Evolutionary conservation across 208 protist species (phyloP), one percentile per base, ranked within the genome.

Genomic region (Trypanosomatidae sp.): DNA sequence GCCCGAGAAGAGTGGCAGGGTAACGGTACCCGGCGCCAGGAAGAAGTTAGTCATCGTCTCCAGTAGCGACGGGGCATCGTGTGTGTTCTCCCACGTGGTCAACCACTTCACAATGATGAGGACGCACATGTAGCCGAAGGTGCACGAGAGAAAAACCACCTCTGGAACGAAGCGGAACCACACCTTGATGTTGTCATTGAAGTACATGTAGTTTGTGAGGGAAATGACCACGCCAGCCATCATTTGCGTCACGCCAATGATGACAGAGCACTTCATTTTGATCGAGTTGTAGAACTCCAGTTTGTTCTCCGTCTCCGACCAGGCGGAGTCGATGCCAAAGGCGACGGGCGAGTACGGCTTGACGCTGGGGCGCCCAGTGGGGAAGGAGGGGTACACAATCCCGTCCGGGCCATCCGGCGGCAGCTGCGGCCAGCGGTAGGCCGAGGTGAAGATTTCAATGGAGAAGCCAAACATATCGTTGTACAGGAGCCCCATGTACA

Each of bases 181-280:
- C 49, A 99, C 81, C 67, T 97, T 86, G 17, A 92, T 50, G 50
- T 73, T 87, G 68, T 98, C 83, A 9, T 89, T 77, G 59, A 95
- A 98, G 77, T 99, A 92, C 39, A 98, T 74, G 75, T 89, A 70
- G 86, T 99, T 99, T 68, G 93, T 78, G 0, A 97, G 66, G 22
- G 83, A 83, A 39, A 99, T 88, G 60, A 96, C 49, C 43, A 99
- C 85, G 58, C 99, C 99, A 44, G 98, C 84, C 36, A 95, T 76
- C 99, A 99, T 99, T 81, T 99, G 98, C 59, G 84, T 66, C 1
- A 99, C 90, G 52, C 98, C 98, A 67, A 99, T 85, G 44, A 99
- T 90, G 47, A 99, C 92, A 43, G 98, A 94, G 58, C 98, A 86
- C 84, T 99, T 99, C 99, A 99, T 99, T 86, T 99, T 99, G 75